Conservation (phyloP, 2,329 filamentous ascomycete species). For the Fusarium compactum region DNA sequence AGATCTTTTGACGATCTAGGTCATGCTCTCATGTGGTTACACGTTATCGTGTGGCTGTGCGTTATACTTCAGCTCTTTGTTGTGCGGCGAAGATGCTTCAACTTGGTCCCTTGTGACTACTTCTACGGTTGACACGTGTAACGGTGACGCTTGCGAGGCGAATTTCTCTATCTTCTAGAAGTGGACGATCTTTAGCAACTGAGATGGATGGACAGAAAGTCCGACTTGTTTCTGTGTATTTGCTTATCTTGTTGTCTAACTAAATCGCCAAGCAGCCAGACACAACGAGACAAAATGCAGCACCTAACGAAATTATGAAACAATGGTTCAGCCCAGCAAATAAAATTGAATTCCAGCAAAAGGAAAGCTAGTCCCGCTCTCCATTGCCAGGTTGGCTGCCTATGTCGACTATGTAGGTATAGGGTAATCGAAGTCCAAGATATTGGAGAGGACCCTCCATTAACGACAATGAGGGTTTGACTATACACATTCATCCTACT, state of each 20-base stretch:
- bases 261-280: not conserved
- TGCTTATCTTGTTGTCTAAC: not conserved
- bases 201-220: not conserved
- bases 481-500: not conserved
- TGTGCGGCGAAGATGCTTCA: slow-evolving; percentile 4
- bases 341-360: not conserved
- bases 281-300: not conserved
- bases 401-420: not conserved
- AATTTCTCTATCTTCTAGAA: slow-evolving; percentile 1
- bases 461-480: not conserved
- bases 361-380: not conserved
- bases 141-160: slow-evolving; percentile 7
- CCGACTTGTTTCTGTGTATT: not conserved
- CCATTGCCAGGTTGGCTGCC: no score
- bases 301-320: not conserved
- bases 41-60: slow-evolving; percentile 24
- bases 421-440: not conserved
- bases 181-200: not conserved
- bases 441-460: not conserved
- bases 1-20: slow-evolving; percentile 3
- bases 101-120: not conserved
- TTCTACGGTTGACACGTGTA: slow-evolving; percentile 32
- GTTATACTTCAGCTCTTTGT: not conserved
- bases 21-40: slow-evolving; percentile 26
- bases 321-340: not conserved